A percentile compares a stretch with the other conserved stretches of the same genome.
Evolutionary conservation across 257 asterid species (phyloP).

Genomic region (Thymus quinquecostatus): DNA sequence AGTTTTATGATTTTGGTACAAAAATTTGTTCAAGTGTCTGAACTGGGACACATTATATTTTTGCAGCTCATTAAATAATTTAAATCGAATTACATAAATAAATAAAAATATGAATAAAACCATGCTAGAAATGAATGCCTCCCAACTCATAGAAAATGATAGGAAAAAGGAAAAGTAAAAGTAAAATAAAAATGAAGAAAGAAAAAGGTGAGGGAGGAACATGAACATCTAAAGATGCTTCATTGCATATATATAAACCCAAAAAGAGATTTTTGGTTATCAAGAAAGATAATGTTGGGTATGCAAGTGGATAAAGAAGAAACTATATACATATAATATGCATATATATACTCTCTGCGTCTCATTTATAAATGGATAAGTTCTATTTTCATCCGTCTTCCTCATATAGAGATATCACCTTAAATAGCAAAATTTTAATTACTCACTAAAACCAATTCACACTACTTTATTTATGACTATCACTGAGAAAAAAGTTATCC

Average conservation of each 20-base stretch:
- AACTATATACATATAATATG: neutral
- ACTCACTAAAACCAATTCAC: no score
- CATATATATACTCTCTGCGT: no score
- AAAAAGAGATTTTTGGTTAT: neutral
- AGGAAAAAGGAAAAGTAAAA: neutral
- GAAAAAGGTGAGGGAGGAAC: conserved; percentile 10
- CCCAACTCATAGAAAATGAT: conserved; percentile 9
- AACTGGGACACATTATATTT: no score
- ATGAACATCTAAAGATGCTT: conserved; percentile 19
- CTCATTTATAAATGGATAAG: no score
- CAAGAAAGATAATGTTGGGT: conserved; percentile 20
- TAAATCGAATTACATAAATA: neutral
- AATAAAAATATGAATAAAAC: neutral
- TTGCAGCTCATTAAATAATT: no score
- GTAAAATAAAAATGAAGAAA: neutral
- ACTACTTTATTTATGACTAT: no score
- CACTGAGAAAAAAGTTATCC: no score
- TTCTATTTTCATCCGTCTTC: no score
- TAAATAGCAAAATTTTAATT: no score
- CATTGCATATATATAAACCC: neutral
- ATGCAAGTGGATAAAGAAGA: conserved; percentile 21
- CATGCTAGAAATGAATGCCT: neutral
- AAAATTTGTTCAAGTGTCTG: neutral
- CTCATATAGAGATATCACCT: no score
- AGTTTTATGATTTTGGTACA: neutral